phyloP scores from a whole-genome alignment of 1,139 yeast genomes.

The Pichia sp. region DNA sequence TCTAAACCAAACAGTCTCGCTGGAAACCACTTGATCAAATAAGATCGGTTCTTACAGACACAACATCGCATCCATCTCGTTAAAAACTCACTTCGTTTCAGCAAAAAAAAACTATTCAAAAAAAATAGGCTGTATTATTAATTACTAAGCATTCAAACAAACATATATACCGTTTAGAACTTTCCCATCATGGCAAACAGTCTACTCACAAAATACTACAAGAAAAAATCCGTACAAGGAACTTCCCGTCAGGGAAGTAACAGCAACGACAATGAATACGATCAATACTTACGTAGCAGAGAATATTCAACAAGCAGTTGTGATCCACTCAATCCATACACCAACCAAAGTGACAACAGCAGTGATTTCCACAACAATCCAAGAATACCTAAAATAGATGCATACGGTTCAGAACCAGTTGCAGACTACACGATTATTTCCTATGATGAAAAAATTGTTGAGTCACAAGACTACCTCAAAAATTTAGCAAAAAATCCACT shows the following conservation, averaged over 20 bases:
- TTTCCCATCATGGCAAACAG: not conserved
- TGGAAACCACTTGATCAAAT: too few species aligned
- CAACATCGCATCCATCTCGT: too few species aligned
- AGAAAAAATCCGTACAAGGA: not conserved
- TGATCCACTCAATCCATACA: not conserved
- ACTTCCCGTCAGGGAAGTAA: not conserved
- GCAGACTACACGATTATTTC: constrained; percentile 1
- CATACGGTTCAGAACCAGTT: constrained; percentile 4
- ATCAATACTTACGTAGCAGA: not conserved
- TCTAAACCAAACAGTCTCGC: too few species aligned
- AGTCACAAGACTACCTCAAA: constrained; percentile 41
- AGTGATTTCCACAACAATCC: not conserved
- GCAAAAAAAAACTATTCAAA: too few species aligned
- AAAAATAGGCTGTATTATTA: too few species aligned
- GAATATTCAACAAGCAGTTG: not conserved
- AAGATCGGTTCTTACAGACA: too few species aligned
- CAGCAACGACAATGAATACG: not conserved
- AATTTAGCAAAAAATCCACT: constrained; percentile 42
- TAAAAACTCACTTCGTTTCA: too few species aligned
- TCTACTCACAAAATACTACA: constrained; percentile 1
- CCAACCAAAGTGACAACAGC: not conserved
- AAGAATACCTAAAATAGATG: not conserved
- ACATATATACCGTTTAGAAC: too few species aligned
- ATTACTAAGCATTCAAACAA: too few species aligned
- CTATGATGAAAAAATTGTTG: constrained; percentile 1